These are phyloP conservation scores for Calonectria hongkongensis DNA, from an alignment of 2,329 filamentous ascomycete genomes.

Conservation along the genomic window DNA sequence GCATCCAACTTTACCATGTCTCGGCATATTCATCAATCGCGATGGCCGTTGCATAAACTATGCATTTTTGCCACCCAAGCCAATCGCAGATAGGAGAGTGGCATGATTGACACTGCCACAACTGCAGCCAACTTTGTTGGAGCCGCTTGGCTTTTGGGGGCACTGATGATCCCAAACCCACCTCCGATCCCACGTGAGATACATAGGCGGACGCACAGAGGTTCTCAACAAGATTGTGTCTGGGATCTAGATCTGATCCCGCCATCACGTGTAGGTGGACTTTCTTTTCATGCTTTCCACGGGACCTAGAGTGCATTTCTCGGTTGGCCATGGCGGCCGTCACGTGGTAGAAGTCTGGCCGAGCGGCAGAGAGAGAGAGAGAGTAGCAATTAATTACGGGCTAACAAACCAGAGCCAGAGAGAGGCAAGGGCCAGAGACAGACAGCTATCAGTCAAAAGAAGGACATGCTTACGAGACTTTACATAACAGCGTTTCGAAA, in stretches of 20 bases:
- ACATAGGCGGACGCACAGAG: constrained; percentile 6
- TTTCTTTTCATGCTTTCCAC: constrained; percentile 6
- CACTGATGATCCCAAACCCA: constrained; percentile 10
- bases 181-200: not conserved
- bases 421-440: too few species aligned
- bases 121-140: not conserved
- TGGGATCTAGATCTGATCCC: constrained; percentile 14
- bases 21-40: not conserved
- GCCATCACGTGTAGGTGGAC: not conserved
- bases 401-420: not conserved
- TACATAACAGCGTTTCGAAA: constrained; percentile 14
- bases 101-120: constrained; percentile 15
- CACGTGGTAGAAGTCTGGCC: constrained; percentile 1
- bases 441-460: not conserved
- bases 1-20: not conserved
- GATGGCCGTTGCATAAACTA: not conserved
- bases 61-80: constrained; percentile 18
- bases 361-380: not conserved
- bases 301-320: not conserved
- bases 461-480: not conserved
- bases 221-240: constrained; percentile 2
- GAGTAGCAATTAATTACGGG: not conserved
- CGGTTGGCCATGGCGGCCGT: constrained; percentile 2
- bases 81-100: not conserved
- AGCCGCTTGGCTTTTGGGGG: constrained; percentile 11